These are phyloP conservation scores for Apiotrichum porosum DNA, from an alignment of 1,284 basidiomycete species.

Conservation along the genomic window DNA sequence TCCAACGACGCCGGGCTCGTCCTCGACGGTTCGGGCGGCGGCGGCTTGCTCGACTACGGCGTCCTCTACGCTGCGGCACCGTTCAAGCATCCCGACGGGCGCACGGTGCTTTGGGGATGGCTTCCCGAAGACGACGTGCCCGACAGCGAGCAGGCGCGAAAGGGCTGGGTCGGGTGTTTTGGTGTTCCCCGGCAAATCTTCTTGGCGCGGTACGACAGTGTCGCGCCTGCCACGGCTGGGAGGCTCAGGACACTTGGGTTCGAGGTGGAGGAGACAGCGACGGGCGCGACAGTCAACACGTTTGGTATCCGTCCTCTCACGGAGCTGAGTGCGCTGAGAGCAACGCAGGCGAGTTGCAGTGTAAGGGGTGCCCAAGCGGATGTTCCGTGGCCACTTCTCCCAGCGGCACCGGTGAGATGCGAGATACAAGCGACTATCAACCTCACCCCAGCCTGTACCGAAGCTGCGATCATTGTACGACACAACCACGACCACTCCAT, in stretches of 20 bases:
- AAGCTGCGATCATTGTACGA: constrained; percentile 2
- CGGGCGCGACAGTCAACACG: constrained; percentile 1
- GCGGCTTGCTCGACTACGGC: constrained; percentile 19
- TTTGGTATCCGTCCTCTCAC: constrained; percentile 12
- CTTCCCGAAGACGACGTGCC: constrained; percentile 19
- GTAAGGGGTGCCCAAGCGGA: background rate
- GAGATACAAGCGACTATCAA: background rate
- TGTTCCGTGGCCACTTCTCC: background rate
- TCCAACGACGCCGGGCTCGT: background rate
- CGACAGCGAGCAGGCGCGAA: constrained; percentile 1
- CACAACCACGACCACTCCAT: background rate
- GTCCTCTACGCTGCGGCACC: constrained; percentile 15
- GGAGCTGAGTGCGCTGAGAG: constrained; percentile 6
- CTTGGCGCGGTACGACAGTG: constrained; percentile 2
- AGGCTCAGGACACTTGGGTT: constrained; percentile 5
- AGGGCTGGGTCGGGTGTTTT: constrained; percentile 21
- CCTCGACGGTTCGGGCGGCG: background rate
- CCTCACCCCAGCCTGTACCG: background rate
- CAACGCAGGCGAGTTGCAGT: background rate
- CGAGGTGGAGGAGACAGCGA: background rate
- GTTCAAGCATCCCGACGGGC: constrained; percentile 8
- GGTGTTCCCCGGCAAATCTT: constrained; percentile 22
- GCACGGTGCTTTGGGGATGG: constrained; percentile 20
- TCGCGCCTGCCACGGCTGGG: background rate
- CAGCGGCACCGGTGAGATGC: constrained; percentile 2